phyloP scores from a whole-genome alignment of 345 rosid genomes.

The Abelmoschus esculentus region DNA sequence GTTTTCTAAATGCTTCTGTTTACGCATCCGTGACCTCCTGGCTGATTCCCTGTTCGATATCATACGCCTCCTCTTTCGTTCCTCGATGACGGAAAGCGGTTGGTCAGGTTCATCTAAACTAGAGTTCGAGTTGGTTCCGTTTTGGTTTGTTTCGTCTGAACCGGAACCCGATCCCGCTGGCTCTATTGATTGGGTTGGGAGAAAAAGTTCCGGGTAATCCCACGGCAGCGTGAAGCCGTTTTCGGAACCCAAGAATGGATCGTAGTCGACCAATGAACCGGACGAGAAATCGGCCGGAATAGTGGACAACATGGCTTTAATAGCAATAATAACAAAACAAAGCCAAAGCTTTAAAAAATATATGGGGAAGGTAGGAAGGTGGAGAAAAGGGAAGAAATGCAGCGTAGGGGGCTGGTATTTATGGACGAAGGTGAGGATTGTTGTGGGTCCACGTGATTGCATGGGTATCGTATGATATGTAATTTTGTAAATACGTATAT shows the following conservation, averaged over 20 bases:
- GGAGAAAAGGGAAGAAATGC: not conserved
- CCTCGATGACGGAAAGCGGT: constrained; percentile 29
- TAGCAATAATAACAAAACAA: not conserved
- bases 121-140: constrained; percentile 25
- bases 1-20: not conserved
- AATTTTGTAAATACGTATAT: not conserved
- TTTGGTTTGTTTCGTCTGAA: constrained; percentile 34
- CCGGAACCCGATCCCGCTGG: constrained; percentile 29
- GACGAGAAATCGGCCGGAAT: not conserved
- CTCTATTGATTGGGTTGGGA: constrained; percentile 26
- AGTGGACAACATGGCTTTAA: not conserved
- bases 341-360: not conserved
- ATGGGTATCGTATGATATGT: not conserved
- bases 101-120: constrained; percentile 32
- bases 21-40: constrained; percentile 3
- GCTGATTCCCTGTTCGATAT: not conserved
- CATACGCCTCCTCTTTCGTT: constrained; percentile 41
- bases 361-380: not conserved
- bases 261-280: not conserved
- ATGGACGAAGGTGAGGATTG: not conserved
- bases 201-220: constrained; percentile 42
- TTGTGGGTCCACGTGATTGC: not conserved
- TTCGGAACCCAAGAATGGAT: constrained; percentile 20
- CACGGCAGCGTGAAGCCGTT: constrained; percentile 32
- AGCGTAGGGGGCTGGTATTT: not conserved